Conservation (phyloP, 2,329 filamentous ascomycete species). For the Monosporascus sp. region DNA sequence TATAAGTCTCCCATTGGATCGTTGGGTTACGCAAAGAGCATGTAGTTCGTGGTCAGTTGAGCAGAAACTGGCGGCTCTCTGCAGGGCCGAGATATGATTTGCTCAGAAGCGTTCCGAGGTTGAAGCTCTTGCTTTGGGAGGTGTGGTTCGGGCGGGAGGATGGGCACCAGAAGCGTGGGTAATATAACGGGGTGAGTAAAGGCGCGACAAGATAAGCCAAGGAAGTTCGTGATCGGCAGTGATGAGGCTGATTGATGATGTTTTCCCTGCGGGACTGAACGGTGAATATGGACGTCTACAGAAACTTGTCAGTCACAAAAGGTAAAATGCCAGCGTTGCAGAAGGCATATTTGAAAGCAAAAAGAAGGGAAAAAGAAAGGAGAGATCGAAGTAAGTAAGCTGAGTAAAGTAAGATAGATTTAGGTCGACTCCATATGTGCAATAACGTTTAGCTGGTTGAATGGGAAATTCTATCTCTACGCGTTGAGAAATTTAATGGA, state of each 20-base stretch:
- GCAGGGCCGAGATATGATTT: constrained; percentile 31
- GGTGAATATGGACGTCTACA: neutral
- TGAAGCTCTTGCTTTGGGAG: neutral
- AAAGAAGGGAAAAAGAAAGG: neutral
- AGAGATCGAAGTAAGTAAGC: neutral
- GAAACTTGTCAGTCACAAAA: neutral
- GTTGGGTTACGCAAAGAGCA: constrained; percentile 38
- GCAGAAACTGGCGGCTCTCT: constrained; percentile 35
- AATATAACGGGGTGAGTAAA: neutral
- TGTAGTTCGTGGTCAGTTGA: constrained; percentile 38
- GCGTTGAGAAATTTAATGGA: neutral
- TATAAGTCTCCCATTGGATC: constrained; percentile 37
- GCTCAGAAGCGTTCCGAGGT: constrained; percentile 16
- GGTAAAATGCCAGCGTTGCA: neutral
- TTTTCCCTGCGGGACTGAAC: neutral
- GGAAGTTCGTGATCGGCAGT: neutral
- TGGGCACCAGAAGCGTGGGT: neutral
- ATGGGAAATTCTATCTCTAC: neutral
- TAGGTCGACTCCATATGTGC: neutral
- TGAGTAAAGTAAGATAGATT: neutral
- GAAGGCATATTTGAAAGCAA: neutral
- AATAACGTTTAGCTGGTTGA: neutral
- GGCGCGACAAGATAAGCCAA: neutral
- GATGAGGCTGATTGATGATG: neutral
- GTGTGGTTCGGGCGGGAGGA: neutral